Conservation (phyloP, 805 yeast genomes). For the Grigorovia transvaalensis region DNA sequence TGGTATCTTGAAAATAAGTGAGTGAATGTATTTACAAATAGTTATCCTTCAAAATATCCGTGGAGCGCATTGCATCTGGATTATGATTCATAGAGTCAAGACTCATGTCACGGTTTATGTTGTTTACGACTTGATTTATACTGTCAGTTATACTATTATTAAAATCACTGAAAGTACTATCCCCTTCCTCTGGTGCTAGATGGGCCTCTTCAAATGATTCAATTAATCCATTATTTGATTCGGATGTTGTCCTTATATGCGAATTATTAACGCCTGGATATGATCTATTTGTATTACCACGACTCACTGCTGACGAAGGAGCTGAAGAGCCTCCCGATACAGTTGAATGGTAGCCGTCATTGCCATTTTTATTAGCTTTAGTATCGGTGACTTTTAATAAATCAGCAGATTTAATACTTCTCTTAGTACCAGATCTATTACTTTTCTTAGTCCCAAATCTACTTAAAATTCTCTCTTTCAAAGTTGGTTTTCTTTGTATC, state of each 20-base stretch:
- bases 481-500: slow-evolving; percentile 13
- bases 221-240: slow-evolving; percentile 23
- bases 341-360: slow-evolving; percentile 5
- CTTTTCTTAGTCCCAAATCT: slow-evolving; percentile 14
- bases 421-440: slow-evolving; percentile 8
- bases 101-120: slow-evolving; percentile 16
- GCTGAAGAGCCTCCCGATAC: slow-evolving; percentile 6
- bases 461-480: slow-evolving; percentile 17
- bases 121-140: background rate
- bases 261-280: slow-evolving; percentile 16
- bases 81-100: slow-evolving; percentile 10
- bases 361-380: background rate
- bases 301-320: slow-evolving; percentile 1
- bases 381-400: background rate
- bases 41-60: slow-evolving; percentile 2
- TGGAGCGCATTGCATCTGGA: slow-evolving; percentile 1
- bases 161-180: background rate
- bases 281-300: background rate
- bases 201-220: slow-evolving; percentile 14
- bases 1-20: background rate
- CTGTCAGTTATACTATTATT: background rate
- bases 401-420: slow-evolving; percentile 3
- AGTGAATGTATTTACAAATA: background rate
- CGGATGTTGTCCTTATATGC: slow-evolving; percentile 20
- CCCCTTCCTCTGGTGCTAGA: slow-evolving; percentile 2